Conservation (phyloP, 768 basidiomycete genomes). For the Ramaria sp. region DNA sequence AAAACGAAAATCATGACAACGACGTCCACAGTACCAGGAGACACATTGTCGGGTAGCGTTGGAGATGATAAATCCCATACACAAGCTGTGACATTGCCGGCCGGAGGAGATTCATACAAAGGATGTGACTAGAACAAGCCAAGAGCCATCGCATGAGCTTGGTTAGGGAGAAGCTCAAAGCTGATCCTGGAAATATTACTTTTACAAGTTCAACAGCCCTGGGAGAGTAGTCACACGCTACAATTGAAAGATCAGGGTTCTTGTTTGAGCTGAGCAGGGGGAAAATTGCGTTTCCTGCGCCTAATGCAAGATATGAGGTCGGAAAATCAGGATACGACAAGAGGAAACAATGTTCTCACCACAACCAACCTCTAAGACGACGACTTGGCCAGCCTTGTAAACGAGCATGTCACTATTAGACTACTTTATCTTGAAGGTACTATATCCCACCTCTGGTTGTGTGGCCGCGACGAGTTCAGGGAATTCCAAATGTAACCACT, state of each 20-base stretch:
- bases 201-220: slow-evolving; percentile 87
- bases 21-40: slow-evolving; percentile 69
- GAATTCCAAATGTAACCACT: slow-evolving; percentile 96
- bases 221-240: slow-evolving; percentile 84
- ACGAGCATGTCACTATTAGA: neutral
- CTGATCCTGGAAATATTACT: slow-evolving; percentile 26
- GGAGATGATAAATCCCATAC: slow-evolving; percentile 86
- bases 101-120: slow-evolving; percentile 53
- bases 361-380: slow-evolving; percentile 85
- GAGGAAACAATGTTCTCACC: slow-evolving; percentile 30
- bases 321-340: neutral
- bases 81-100: slow-evolving; percentile 63
- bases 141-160: neutral
- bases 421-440: neutral
- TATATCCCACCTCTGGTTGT: slow-evolving; percentile 44
- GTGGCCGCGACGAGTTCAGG: slow-evolving; percentile 71
- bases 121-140: slow-evolving; percentile 44
- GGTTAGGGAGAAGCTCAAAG: neutral
- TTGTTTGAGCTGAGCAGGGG: slow-evolving; percentile 75
- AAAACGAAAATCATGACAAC: slow-evolving; percentile 89
- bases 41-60: slow-evolving; percentile 49
- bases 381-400: slow-evolving; percentile 62
- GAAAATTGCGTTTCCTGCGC: slow-evolving; percentile 92
- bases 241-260: slow-evolving; percentile 64
- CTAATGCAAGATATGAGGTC: slow-evolving; percentile 26